Evolutionary conservation across 2,329 filamentous ascomycete species (phyloP).

Genomic region (Didymella arachidicola): DNA sequence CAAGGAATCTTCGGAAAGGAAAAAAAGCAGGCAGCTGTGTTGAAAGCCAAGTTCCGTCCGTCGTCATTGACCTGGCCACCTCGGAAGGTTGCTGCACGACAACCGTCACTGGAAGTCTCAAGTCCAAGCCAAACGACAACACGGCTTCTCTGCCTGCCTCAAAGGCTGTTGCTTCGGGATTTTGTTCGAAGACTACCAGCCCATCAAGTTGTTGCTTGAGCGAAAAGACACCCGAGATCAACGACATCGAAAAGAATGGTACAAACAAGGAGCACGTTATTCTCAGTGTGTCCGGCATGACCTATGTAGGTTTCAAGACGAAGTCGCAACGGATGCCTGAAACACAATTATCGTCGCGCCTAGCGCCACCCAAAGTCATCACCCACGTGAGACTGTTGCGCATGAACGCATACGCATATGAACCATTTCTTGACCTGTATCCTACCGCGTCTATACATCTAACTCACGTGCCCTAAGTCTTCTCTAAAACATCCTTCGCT

Average conservation of each 20-base stretch:
- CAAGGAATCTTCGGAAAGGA: neutral
- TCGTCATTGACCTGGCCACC: neutral
- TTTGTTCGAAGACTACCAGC: neutral
- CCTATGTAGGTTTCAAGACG: constrained; percentile 75
- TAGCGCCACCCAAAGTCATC: neutral
- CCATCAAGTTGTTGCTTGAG: neutral
- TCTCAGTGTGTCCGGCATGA: constrained; percentile 74
- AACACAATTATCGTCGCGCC: constrained; percentile 20
- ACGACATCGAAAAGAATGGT: constrained; percentile 37
- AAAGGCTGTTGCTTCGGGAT: neutral
- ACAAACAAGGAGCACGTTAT: constrained; percentile 61
- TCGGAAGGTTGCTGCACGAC: neutral
- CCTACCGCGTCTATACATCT: neutral
- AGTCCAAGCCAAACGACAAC: neutral
- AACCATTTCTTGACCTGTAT: neutral
- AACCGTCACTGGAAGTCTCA: neutral
- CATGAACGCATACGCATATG: neutral
- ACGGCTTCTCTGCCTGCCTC: neutral
- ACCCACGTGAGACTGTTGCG: neutral
- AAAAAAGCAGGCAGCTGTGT: neutral
- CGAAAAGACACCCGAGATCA: neutral
- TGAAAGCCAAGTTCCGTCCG: neutral
- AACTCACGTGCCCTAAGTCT: neutral
- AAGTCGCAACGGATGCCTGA: constrained; percentile 65
- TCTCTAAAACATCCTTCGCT: neutral